A percentile compares a stretch with the other conserved stretches of the same genome.
phyloP scores from a whole-genome alignment of 805 yeast genomes.

The Scheffersomyces spartinae region DNA sequence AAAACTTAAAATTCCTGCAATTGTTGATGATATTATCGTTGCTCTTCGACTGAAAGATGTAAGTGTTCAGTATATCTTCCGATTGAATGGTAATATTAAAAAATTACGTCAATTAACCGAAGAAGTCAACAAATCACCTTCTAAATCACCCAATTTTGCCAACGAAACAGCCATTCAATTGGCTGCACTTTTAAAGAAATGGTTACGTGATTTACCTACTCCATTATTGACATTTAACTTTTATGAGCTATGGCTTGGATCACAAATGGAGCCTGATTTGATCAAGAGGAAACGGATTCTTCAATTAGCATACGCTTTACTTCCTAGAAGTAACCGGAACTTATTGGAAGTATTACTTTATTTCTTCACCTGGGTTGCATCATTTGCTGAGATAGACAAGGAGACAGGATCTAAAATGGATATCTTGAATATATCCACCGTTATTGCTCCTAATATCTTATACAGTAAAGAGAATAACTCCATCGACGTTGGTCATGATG shows the following conservation, averaged over 20 bases:
- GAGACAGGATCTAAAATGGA: slow-evolving; percentile 89
- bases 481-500: too few relatives aligned
- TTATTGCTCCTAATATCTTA: slow-evolving; percentile 83
- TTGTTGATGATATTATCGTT: slow-evolving; percentile 75
- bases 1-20: slow-evolving; percentile 68
- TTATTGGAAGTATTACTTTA: slow-evolving; percentile 74
- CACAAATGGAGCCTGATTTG: slow-evolving; percentile 38
- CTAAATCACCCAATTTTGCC: slow-evolving; percentile 56
- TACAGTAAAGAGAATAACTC: slow-evolving; percentile 35
- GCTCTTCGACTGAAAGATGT: slow-evolving; percentile 84
- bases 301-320: slow-evolving; percentile 57
- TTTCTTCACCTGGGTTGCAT: slow-evolving; percentile 90
- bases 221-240: slow-evolving; percentile 73
- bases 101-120: slow-evolving; percentile 64
- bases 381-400: slow-evolving; percentile 88
- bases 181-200: slow-evolving; percentile 86
- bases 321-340: slow-evolving; percentile 77
- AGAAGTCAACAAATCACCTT: slow-evolving; percentile 62
- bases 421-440: slow-evolving; percentile 88
- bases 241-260: slow-evolving; percentile 67
- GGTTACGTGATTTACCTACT: slow-evolving; percentile 83
- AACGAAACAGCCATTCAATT: slow-evolving; percentile 81
- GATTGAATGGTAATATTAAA: slow-evolving; percentile 92
- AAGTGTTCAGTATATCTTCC: slow-evolving; percentile 92
- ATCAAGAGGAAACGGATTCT: slow-evolving; percentile 40